Evolutionary conservation across 257 asterid species (phyloP).

Genomic region (Solanum chiquidenum): DNA sequence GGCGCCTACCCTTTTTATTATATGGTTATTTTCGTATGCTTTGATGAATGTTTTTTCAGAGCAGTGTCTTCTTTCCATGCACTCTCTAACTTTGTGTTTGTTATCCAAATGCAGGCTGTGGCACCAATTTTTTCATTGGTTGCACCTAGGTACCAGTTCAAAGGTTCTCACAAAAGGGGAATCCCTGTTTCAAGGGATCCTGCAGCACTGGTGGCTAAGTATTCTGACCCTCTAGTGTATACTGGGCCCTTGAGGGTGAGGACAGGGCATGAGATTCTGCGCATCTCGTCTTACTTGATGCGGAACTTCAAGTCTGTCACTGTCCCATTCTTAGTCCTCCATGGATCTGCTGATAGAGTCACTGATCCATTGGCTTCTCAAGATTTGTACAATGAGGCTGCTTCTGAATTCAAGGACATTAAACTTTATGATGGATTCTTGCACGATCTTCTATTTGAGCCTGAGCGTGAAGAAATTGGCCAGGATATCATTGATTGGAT

Average conservation of each 20-base stretch:
- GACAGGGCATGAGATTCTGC: conserved; percentile 92
- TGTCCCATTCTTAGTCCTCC: conserved; percentile 94
- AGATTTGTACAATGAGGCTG: conserved; percentile 81
- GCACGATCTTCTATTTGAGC: conserved; percentile 95
- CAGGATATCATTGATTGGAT: conserved; percentile 94
- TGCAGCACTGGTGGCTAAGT: conserved; percentile 71
- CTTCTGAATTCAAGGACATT: conserved; percentile 75
- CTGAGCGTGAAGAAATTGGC: conserved; percentile 86
- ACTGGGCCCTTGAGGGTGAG: conserved; percentile 95
- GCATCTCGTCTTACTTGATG: conserved; percentile 67
- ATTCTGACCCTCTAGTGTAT: conserved; percentile 95
- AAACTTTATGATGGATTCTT: conserved; percentile 83
- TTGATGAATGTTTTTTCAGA: neutral
- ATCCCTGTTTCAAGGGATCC: conserved; percentile 97
- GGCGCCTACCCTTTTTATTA: conserved; percentile 6
- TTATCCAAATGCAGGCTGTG: conserved; percentile 46
- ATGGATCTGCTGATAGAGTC: conserved; percentile 92
- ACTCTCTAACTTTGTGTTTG: neutral
- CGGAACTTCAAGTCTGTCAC: conserved; percentile 63
- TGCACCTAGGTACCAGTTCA: conserved; percentile 93
- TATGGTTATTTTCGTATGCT: neutral
- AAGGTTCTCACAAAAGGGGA: conserved; percentile 96
- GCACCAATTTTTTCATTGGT: conserved; percentile 90
- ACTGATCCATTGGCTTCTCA: conserved; percentile 96
- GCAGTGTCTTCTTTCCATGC: neutral